Evolutionary conservation across 169 alveolate genomes (phyloP).

Genomic region (Plasmodium knowlesi): DNA sequence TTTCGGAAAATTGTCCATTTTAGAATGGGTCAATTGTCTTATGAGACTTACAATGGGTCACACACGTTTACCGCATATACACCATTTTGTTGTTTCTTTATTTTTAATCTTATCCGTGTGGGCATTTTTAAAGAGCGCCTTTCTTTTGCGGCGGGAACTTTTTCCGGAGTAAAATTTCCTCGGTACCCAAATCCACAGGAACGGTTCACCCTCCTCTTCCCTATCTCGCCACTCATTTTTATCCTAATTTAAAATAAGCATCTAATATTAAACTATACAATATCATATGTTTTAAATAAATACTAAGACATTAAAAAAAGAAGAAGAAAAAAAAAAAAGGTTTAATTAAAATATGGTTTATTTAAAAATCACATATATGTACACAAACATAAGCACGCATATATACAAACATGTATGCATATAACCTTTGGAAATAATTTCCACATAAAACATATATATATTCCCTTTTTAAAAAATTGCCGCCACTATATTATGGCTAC

Average conservation of each 20-base stretch:
- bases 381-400: neutral
- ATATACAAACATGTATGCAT: neutral
- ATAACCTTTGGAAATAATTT: neutral
- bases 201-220: neutral
- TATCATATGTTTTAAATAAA: neutral
- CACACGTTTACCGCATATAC: neutral
- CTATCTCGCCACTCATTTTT: neutral
- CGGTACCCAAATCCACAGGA: neutral
- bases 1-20: neutral
- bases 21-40: neutral
- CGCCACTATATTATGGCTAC: neutral
- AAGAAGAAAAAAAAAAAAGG: neutral
- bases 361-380: neutral
- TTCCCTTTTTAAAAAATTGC: conserved; percentile 9
- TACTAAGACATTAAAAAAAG: neutral
- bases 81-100: neutral
- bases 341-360: neutral
- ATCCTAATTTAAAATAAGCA: neutral
- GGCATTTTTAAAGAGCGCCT: neutral
- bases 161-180: neutral
- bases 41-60: neutral
- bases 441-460: conserved; percentile 23
- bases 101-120: neutral
- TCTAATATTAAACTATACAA: neutral
- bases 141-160: neutral